A percentile compares a stretch with the other conserved stretches of the same genome.
phyloP scores from a whole-genome alignment of 2,329 filamentous ascomycete species.

The Trichoderma lentiforme region DNA sequence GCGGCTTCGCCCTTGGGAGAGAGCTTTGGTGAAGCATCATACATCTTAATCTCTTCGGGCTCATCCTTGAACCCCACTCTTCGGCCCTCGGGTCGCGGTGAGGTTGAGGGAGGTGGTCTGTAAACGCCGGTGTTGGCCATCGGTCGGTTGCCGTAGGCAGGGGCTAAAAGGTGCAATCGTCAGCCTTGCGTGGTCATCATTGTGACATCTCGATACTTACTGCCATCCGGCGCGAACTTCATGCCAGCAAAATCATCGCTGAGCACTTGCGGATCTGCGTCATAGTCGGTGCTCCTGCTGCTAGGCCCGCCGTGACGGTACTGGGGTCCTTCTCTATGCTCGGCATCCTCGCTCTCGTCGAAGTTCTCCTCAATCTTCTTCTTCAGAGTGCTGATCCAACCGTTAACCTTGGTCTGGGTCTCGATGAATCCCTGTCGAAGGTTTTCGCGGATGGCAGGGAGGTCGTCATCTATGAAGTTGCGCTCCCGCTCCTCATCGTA shows the following conservation, averaged over 20 bases:
- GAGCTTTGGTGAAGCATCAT: constrained; percentile 60
- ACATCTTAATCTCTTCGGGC: constrained; percentile 77
- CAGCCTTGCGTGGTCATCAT: not conserved
- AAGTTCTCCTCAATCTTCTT: constrained; percentile 93
- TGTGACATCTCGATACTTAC: constrained; percentile 41
- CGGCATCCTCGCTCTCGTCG: constrained; percentile 58
- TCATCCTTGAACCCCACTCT: constrained; percentile 58
- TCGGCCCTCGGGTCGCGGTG: constrained; percentile 49
- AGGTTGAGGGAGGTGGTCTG: constrained; percentile 59
- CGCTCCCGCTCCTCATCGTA: constrained; percentile 58
- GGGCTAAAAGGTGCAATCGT: constrained; percentile 28
- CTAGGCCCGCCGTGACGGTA: constrained; percentile 56
- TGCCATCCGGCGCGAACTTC: constrained; percentile 59
- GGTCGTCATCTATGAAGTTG: constrained; percentile 93
- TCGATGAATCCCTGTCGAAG: constrained; percentile 92
- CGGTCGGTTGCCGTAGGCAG: constrained; percentile 49
- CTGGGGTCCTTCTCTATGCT: constrained; percentile 31
- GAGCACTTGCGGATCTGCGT: constrained; percentile 87
- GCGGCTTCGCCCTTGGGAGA: constrained; percentile 49
- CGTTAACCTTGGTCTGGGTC: constrained; percentile 88
- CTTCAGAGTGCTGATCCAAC: constrained; percentile 86
- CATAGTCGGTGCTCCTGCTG: constrained; percentile 84
- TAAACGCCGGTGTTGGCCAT: constrained; percentile 77
- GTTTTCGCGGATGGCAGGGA: constrained; percentile 89
- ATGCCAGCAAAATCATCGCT: constrained; percentile 82